Evolutionary conservation across 177 flowering plant species (phyloP), one percentile per base, ranked within the genome.

Genomic region (Telopea speciosissima): DNA sequence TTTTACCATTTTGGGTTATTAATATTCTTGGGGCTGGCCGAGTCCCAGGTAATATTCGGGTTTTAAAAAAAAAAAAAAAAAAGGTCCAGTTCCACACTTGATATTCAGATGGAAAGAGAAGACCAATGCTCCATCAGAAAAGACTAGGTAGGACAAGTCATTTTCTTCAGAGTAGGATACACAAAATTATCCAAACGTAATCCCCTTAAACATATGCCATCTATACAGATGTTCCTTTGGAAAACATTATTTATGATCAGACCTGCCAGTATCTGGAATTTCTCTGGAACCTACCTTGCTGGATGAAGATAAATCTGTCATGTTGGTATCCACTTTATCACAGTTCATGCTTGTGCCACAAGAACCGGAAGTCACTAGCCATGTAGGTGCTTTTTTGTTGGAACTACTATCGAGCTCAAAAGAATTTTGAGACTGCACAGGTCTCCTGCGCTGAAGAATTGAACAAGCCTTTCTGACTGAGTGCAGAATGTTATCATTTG

Each of bases 381-480:
- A 77, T 19, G 80, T 23, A 49, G 82, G 71, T 36, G 62, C 45
- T 76, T 78, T 85, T 75, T 70, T 79, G 82, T 61, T 73, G 54
- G 49, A 44, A 44, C 69, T 74, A 72, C 75, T 70, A 60, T 83
- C 89, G 44, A 69, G 52, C 73, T 85, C 88, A 70, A 76, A 77
- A 78, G 75, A 36, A 67, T 79, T 80, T 73, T 77, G 85, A 70
- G 78, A 65, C 36, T 72, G 84, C 24, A 71, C 67, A 69, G 78
- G 62, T 78, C 78, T 79, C 73, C 63, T 75, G 16, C 63, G 75
- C 58, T 76, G 84, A 85, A 92, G 87, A 67, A 87, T 45, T 45
- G 90, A 84, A 68, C 84, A 87, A 56, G 86, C 92, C 70, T 84
- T 85, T 76, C 80, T 82, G 66, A 94, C 81, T 28, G 88, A 78